Conservation (phyloP, 768 basidiomycete species). For the Tricholoma hemisulphureum region DNA sequence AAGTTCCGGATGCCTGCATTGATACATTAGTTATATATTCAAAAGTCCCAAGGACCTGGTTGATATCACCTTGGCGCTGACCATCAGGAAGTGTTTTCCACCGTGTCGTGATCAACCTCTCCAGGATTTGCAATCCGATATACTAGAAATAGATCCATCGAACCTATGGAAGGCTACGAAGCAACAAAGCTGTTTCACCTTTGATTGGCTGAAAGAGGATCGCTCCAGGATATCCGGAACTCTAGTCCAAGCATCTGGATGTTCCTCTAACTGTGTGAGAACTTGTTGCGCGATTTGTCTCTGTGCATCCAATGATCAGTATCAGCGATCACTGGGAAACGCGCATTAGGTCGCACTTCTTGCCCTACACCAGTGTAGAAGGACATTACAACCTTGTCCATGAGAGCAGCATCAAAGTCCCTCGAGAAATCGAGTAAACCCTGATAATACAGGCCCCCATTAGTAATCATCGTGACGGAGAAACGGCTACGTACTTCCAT, state of each 20-base stretch:
- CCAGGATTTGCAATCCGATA: conserved; percentile 94
- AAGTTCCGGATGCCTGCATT: conserved; percentile 89
- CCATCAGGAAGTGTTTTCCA: conserved; percentile 97
- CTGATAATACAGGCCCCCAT: conserved; percentile 42
- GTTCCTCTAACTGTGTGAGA: conserved; percentile 94
- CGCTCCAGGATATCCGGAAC: conserved; percentile 92
- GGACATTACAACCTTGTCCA: conserved; percentile 6
- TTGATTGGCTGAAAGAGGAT: conserved; percentile 82
- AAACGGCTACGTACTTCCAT: conserved; percentile 47
- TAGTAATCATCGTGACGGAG: conserved; percentile 18
- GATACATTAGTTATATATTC: background rate
- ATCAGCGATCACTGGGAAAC: conserved; percentile 21
- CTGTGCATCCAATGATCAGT: conserved; percentile 41
- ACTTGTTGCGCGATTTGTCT: conserved; percentile 94
- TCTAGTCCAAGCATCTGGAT: conserved; percentile 95
- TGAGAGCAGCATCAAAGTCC: conserved; percentile 5
- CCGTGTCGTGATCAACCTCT: conserved; percentile 89
- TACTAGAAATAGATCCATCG: conserved; percentile 52
- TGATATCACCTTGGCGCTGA: conserved; percentile 74
- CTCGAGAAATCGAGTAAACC: conserved; percentile 65
- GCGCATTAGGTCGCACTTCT: conserved; percentile 55
- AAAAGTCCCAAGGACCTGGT: background rate
- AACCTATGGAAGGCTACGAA: conserved; percentile 9
- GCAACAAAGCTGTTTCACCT: conserved; percentile 43
- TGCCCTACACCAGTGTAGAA: conserved; percentile 42